These are phyloP conservation scores for Penstemon newberryi DNA, from an alignment of 257 asterid species.

Conservation along the genomic window DNA sequence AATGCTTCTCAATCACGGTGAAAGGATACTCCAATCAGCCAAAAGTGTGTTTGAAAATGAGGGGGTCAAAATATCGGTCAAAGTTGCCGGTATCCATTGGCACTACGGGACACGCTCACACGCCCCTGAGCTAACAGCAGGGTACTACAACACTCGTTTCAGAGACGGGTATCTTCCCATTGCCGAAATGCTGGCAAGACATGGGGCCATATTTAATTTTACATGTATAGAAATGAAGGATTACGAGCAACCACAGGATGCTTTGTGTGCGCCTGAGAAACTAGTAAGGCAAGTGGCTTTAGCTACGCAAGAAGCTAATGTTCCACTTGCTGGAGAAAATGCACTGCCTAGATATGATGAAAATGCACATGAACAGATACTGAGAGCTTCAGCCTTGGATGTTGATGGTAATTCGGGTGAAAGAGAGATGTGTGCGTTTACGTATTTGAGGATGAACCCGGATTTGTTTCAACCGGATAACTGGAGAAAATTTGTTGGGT, in stretches of 20 bases:
- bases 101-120: constrained; percentile 93
- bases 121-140: constrained; percentile 97
- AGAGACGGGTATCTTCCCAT: constrained; percentile 88
- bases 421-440: constrained; percentile 88
- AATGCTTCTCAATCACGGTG: constrained; percentile 84
- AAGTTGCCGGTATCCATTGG: constrained; percentile 95
- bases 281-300: constrained; percentile 78
- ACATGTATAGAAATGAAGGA: constrained; percentile 95
- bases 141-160: constrained; percentile 85
- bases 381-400: constrained; percentile 52
- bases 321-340: constrained; percentile 89
- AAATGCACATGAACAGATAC: constrained; percentile 74
- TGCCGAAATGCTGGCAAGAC: constrained; percentile 89
- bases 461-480: constrained; percentile 84
- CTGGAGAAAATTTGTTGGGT: constrained; percentile 81
- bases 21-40: constrained; percentile 66
- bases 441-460: constrained; percentile 87
- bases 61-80: constrained; percentile 79
- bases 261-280: constrained; percentile 82
- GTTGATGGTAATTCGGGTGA: constrained; percentile 40
- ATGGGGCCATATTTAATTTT: constrained; percentile 84
- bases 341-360: constrained; percentile 87
- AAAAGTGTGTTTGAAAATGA: constrained; percentile 43
- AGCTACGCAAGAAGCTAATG: constrained; percentile 75
- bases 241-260: constrained; percentile 96